These are phyloP conservation scores for Lepidium didymum DNA, from an alignment of 345 rosid genomes.

Conservation along the genomic window DNA sequence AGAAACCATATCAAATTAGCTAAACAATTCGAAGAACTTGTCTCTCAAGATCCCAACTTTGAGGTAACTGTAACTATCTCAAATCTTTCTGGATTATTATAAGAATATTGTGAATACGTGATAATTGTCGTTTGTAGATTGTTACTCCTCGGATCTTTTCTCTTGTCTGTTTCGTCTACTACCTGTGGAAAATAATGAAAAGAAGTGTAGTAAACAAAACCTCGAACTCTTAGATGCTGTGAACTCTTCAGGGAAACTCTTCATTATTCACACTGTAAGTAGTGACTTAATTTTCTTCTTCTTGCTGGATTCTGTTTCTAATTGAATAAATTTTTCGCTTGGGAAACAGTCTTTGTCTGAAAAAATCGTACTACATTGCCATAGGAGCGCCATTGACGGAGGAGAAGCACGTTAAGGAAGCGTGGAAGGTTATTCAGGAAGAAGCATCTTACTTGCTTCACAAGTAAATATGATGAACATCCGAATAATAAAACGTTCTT, in stretches of 20 bases:
- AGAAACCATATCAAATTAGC: constrained; percentile 81
- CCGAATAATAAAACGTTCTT: background rate
- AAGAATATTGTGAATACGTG: background rate
- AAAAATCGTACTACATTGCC: constrained; percentile 53
- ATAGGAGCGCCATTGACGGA: constrained; percentile 88
- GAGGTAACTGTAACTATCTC: constrained; percentile 45
- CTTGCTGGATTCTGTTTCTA: background rate
- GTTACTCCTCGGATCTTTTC: constrained; percentile 70
- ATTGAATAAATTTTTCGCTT: background rate
- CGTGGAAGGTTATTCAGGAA: constrained; percentile 69
- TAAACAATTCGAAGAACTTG: constrained; percentile 49
- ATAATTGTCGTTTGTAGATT: constrained; percentile 33
- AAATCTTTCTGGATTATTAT: background rate
- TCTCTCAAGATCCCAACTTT: constrained; percentile 57
- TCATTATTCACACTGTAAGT: constrained; percentile 85
- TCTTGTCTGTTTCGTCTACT: constrained; percentile 67
- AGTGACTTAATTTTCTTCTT: constrained; percentile 6
- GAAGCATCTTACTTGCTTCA: constrained; percentile 48
- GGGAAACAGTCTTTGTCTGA: constrained; percentile 57
- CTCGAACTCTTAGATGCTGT: constrained; percentile 62
- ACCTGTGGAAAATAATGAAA: constrained; percentile 31
- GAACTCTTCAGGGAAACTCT: constrained; percentile 67
- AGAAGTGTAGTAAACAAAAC: constrained; percentile 46
- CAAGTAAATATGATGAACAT: background rate
- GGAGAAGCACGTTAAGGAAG: constrained; percentile 67